Evolutionary conservation across 1,284 basidiomycete genomes (phyloP), one percentile per base, ranked within the genome.

Genomic region (Ganoderma meredithae): DNA sequence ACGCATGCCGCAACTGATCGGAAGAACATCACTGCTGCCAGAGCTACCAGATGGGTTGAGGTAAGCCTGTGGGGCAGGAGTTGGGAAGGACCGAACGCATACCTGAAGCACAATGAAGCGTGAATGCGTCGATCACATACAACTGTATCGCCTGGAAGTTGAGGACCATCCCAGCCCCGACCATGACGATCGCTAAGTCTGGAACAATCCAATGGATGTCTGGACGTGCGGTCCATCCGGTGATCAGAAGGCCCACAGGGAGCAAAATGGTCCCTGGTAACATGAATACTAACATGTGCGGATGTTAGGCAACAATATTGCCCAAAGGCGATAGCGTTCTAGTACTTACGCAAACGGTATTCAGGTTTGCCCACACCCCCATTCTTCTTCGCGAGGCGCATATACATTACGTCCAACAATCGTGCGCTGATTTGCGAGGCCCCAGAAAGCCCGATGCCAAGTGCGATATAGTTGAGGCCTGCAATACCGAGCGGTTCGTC

Each of bases 61-160:
- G 4, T 76, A 74, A 56, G 36, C 40, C 73, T 65, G 62, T 76
- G 73, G 60, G 73, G 69, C 31, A n/a, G 66, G 43, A 39, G 74
- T 39, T 12, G 15, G 56, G 25, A 22, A 55, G 13, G 44, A 2
- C 43, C 19, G 47, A 33, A 31, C 10, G 33, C 27, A 33, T 70
- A 86, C 85, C 87, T 52, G 88, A 89, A 7, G 90, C 90, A 44
- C 90, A 85, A 73, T 90, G 83, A 41, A 90, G 77, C 1, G 90
- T 87, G 77, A 91, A 93, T 0, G 87, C 79, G 72, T 91, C 90
- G 40, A 92, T 85, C 64, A 92, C 81, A 69, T 93, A 90, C 0
- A 85, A 86, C 73, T 88, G 87, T 22, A 89, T 86, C 2, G 82
- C 75, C 77, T 89, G 88, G 79, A 88, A 89, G 61, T 81, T 81